A percentile compares a stretch with the other conserved stretches of the same genome.
Evolutionary conservation across 352 stramenopile species (phyloP).

Genomic region (Globisporangium carolinianum): DNA sequence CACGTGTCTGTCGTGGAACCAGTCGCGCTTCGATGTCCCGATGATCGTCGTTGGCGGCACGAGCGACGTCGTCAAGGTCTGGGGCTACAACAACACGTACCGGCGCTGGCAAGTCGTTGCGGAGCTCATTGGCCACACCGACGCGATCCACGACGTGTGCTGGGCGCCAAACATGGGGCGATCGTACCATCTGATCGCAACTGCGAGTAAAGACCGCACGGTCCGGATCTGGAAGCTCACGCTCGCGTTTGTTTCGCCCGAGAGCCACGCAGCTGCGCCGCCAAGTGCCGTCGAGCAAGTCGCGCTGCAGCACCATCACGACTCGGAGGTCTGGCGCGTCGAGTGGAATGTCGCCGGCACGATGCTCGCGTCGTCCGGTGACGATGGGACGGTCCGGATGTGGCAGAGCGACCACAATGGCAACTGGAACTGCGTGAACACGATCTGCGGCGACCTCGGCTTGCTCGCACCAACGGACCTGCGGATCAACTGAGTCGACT

Average conservation of each 20-base stretch:
- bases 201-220: conserved; percentile 89
- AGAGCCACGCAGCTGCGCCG: conserved; percentile 29
- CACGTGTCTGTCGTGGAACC: conserved; percentile 93
- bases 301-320: conserved; percentile 75
- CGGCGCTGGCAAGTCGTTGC: conserved; percentile 82
- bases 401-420: conserved; percentile 93
- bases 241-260: conserved; percentile 29
- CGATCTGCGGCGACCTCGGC: conserved; percentile 69
- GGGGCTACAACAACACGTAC: conserved; percentile 87
- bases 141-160: conserved; percentile 92
- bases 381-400: conserved; percentile 93
- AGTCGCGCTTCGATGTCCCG: conserved; percentile 91
- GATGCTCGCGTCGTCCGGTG: conserved; percentile 90
- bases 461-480: conserved; percentile 23
- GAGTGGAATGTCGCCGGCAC: conserved; percentile 97
- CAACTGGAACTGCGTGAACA: conserved; percentile 90
- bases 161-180: conserved; percentile 95
- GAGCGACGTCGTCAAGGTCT: conserved; percentile 85
- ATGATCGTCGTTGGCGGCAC: conserved; percentile 93
- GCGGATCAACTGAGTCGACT: conserved; percentile 8
- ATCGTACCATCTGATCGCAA: conserved; percentile 91
- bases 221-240: conserved; percentile 83
- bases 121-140: conserved; percentile 77
- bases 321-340: conserved; percentile 92
- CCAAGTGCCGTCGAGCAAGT: conserved; percentile 69